Base-by-base conservation (phyloP, 2,329 filamentous ascomycete species). In the Trichoderma koningiopsis region DNA sequence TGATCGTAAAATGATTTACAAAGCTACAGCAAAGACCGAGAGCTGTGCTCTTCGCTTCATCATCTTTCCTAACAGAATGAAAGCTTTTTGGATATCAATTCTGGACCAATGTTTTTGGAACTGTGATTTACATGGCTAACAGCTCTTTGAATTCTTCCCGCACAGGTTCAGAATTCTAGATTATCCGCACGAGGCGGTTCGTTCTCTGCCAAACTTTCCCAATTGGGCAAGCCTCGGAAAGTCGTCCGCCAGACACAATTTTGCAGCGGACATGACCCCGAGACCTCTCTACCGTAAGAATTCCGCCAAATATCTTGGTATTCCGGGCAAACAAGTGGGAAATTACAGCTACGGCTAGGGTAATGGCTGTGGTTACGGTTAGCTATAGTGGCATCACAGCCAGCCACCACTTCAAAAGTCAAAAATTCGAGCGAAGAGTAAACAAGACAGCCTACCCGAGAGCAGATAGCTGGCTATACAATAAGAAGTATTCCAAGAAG, bases 201-300 rank as follows among this genome's bases (percentile, higher is more conserved):
- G 22, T 10, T 22, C 19, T 47, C 62, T 52, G 55, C 52, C 64
- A 52, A 16, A 16, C 0, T 31, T 59, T 49, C 64, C 64, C 53
- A 27, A 40, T 29, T 60, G 40, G 64, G 64, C 56, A 68, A 68
- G 55, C 29, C 29, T 60, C 40, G 43, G 64, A 66, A 24, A 31
- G 31, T 27, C 31, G 40, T 60, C 56, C 43, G 56, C 40, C 55
- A 24, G 22, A 11, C 13, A 40, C 37, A 37, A 29, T 27, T 58
- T 52, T 49, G 33, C 6, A 27, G 22, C 37, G 31, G 56, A 53
- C 14, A 22, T 33, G 33, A 16, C 56, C 29, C 47, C 56, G 52
- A 16, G 56, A 40, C 24, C 27, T 24, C 13, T 35, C 27, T 24
- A n/a, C 19, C 29, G 5, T 33, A n/a, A 56, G 27, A 60, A 29